Evolutionary conservation across 345 rosid species (phyloP), one percentile per base, ranked within the genome.

Genomic region (Citrus mangshanensis): DNA sequence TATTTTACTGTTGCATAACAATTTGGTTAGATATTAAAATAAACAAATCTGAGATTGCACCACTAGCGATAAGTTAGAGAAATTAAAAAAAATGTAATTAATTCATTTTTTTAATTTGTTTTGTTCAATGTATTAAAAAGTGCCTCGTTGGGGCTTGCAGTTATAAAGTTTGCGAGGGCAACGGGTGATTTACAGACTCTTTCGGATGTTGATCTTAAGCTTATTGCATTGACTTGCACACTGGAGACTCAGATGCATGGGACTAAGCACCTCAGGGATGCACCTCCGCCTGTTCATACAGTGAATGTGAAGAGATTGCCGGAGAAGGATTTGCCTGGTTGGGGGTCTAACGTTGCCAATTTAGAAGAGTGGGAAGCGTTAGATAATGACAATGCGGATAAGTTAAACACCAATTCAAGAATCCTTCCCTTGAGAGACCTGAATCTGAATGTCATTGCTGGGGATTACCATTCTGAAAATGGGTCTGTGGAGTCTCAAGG

Each of bases 311-410:
- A 84, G 91, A 93, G 97, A 80, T 85, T 94, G 75, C 97, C 95
- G 3, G 98, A 92, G 81, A 91, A 90, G 87, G 98, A 93, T 0
- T 59, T 93, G 87, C 98, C 97, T 59, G 98, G 98, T 34, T 96
- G 99, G 99, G 98, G 98, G 13, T 84, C 90, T 9, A 96, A 94
- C 88, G 98, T 96, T 59, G 84, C 97, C 81, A 93, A 96, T 81
- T 75, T 93, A 86, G 94, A 88, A 70, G 99, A 96, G 76, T 96
- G 98, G 99, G 98, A 96, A 73, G 97, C 97, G 0, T 70, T 94
- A 51, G 98, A 96, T 32, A 70, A 80, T 28, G 91, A 87, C 78
- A 25, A 80, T 5, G 98, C 83, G 67, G 89, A 87, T 61, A 90
- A 82, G 8, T 24, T 82, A 0, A 86, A 88, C 51, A 3, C 79